Evolutionary conservation across 1,139 yeast species (phyloP), one percentile per base, ranked within the genome.

Genomic region (Magnusiomyces ingens): DNA sequence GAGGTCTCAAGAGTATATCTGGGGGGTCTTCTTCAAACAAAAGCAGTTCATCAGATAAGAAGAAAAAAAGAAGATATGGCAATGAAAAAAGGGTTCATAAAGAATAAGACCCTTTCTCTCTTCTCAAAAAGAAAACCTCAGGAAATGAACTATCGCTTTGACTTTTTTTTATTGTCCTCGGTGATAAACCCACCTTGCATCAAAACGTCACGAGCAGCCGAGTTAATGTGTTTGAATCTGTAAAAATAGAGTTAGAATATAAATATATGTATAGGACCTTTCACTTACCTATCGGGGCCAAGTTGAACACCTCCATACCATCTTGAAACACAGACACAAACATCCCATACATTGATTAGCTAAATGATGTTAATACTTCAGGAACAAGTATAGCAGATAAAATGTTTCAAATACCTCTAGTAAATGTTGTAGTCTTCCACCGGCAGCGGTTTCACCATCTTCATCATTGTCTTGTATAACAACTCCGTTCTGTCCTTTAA

Each of bases 401-500:
- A 36, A 15, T 47, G 17, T 15, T 15, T 13, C n/a, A 32, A 8
- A 58, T 64, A 82, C 80, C 49, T 88, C 81, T 58, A 91, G 71
- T 53, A 91, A 71, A 72, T 90, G 97, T 54, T 90, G 70, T 73
- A 91, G 72, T 56, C 97, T 73, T 4, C 94, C 82, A 3, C 99
- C 99, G 0, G 99, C 96, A 0, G 98, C 99, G 0, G 95, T 78
- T 65, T 93, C 99, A 2, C 99, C 99, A 66, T 93, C 99, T 66
- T 94, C 99, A 63, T 93, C 98, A 64, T 87, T 89, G 64, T 93
- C 98, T 62, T 87, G 93, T 55, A 75, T 78, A 48, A 77, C 75
- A 0, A 82, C 77, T 0, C 81, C 84, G 12, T 64, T 62, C 0
- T 67, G 69, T 26, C 77, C 72, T 57, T 75, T 75, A 1, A 91